Conservation (phyloP, 345 rosid genomes). For the Diplotaxis tenuifolia region DNA sequence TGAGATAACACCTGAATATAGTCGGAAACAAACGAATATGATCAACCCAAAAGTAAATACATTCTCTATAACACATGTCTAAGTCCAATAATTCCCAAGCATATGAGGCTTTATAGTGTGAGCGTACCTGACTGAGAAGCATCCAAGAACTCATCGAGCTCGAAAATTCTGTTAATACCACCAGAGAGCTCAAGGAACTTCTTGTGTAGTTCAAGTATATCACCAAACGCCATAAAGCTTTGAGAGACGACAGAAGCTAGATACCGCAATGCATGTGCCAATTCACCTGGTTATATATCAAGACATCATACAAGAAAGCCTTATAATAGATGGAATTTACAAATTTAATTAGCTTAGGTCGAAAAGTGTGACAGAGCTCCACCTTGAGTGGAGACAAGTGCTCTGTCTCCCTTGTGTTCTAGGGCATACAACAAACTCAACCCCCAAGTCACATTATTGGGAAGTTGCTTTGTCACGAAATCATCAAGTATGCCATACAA, state of each 20-base stretch:
- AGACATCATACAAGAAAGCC: conserved; percentile 9
- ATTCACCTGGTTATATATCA: conserved; percentile 74
- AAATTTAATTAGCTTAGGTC: conserved; percentile 4
- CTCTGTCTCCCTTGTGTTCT: conserved; percentile 91
- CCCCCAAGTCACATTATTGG: conserved; percentile 96
- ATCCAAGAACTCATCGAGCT: conserved; percentile 93
- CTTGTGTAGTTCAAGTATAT: conserved; percentile 86
- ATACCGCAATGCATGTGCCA: conserved; percentile 92
- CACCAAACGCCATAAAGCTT: conserved; percentile 97
- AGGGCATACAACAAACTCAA: conserved; percentile 90
- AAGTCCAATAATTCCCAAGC: background rate
- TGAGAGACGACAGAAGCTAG: conserved; percentile 97
- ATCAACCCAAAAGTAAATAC: conserved; percentile 7
- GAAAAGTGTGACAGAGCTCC: conserved; percentile 15
- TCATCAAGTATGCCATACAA: conserved; percentile 82
- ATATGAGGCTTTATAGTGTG: background rate
- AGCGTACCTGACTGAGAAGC: conserved; percentile 71
- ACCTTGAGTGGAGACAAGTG: conserved; percentile 85
- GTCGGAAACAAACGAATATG: conserved; percentile 17
- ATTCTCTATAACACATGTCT: background rate
- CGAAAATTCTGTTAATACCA: conserved; percentile 79
- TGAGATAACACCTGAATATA: conserved; percentile 43
- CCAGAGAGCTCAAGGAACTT: conserved; percentile 93
- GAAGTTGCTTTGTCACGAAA: conserved; percentile 95
- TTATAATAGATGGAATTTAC: conserved; percentile 5